Conservation (phyloP, 1,284 basidiomycete genomes). For the Apiotrichum porosum region DNA sequence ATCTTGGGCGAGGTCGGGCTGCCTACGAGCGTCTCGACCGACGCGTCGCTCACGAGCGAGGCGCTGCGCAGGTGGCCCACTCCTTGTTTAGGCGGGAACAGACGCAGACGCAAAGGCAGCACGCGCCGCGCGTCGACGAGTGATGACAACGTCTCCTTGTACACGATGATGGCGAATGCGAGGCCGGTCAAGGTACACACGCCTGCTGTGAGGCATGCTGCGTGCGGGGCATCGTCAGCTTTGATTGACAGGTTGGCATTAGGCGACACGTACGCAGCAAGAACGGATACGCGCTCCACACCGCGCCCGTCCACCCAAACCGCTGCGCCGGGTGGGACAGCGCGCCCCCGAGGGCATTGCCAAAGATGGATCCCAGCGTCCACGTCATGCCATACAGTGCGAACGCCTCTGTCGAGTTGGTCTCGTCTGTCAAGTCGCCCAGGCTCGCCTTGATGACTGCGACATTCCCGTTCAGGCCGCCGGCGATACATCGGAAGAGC, state of each 20-base stretch:
- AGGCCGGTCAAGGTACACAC: slow-evolving; percentile 47
- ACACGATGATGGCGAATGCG: slow-evolving; percentile 47
- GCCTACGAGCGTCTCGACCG: slow-evolving; percentile 2
- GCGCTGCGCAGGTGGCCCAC: background rate
- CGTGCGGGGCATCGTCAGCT: too few species aligned
- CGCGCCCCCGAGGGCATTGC: slow-evolving; percentile 37
- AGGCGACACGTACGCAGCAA: slow-evolving; percentile 48
- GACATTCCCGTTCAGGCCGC: slow-evolving; percentile 45
- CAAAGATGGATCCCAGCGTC: slow-evolving; percentile 43
- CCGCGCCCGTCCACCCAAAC: slow-evolving; percentile 29
- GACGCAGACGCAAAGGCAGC: too few species aligned
- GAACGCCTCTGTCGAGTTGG: slow-evolving; percentile 46
- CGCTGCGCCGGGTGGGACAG: slow-evolving; percentile 50
- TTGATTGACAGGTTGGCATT: too few species aligned
- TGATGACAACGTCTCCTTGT: slow-evolving; percentile 30
- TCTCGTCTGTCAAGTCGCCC: slow-evolving; percentile 47
- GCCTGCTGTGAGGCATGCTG: slow-evolving; percentile 48
- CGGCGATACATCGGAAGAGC: slow-evolving; percentile 33
- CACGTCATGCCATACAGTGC: slow-evolving; percentile 47
- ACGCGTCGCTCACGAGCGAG: background rate
- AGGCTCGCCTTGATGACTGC: slow-evolving; percentile 44
- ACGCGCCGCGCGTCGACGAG: background rate
- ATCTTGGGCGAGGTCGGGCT: slow-evolving; percentile 1
- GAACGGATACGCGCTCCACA: slow-evolving; percentile 49
- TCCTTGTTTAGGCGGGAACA: too few species aligned